Conservation (phyloP, 2,329 filamentous ascomycete species). For the Fusarium sp. region DNA sequence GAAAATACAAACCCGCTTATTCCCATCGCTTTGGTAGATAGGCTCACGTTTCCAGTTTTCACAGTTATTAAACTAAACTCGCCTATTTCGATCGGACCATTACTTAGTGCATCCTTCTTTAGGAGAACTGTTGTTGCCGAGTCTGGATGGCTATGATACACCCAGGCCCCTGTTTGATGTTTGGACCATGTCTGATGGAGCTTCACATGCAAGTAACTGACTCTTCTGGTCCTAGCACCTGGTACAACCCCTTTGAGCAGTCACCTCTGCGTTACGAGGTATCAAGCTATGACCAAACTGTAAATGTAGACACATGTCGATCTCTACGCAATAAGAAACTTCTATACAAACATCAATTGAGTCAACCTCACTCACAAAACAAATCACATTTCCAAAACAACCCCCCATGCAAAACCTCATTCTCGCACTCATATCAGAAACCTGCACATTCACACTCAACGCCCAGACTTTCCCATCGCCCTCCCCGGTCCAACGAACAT, state of each 20-base stretch:
- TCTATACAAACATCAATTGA: not conserved
- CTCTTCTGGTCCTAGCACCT: not conserved
- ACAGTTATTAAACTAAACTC: not conserved
- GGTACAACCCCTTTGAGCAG: not conserved
- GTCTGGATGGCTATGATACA: not conserved
- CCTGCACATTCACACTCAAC: not conserved
- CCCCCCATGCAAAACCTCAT: not conserved
- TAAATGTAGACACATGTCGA: not conserved
- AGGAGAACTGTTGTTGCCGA: not conserved
- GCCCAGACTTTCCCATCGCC: slow-evolving; percentile 6
- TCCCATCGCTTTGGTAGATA: not conserved
- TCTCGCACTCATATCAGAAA: not conserved
- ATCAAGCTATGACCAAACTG: not conserved
- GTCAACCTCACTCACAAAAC: not conserved
- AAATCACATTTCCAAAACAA: not conserved
- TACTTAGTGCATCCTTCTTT: not conserved
- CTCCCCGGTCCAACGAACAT: slow-evolving; percentile 36
- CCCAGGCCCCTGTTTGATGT: not conserved
- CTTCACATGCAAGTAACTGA: not conserved
- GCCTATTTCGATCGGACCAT: not conserved
- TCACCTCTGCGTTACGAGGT: not conserved
- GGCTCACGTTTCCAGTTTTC: not conserved
- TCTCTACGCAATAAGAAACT: not conserved
- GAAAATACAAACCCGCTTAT: not conserved
- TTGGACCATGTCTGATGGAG: not conserved